Base-by-base conservation (phyloP, 1,284 basidiomycete species). In the Athelia sp. region DNA sequence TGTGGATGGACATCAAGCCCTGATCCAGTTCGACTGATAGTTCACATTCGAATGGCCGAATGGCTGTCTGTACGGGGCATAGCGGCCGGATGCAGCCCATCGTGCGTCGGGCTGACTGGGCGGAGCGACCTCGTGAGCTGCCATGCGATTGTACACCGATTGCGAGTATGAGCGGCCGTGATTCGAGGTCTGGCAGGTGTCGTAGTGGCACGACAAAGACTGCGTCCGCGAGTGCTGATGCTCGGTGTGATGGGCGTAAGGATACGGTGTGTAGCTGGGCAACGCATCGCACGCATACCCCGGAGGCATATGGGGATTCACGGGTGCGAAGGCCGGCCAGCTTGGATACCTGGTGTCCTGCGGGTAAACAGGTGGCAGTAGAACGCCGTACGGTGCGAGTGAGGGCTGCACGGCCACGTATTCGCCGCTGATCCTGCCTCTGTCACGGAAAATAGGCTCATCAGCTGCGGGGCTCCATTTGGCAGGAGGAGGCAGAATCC, bases 401-500 rank as follows among this genome's bases (percentile, higher is more conserved):
- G 75, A 56, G 29, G 86, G 74, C 54, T 83, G 85, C 21, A 84
- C 80, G 14, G 86, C 81, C 42, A 84, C 68, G 52, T 87, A 87
- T 42, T 81, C 75, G 2, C 75, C 76, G 50, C 69, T 77, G 40
- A 62, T 61, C 48, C 78, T 72, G 56, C 71, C 75, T 46, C 68
- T 67, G 49, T 76, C 72, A 36, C 78, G 76, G 38, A 78, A 64
- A 50, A 90, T 78, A 19, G 84, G 86, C 55, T 87, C 85, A 58
- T 89, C 87, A 14, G 75, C 84, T 10, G 79, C 76, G 45, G 87
- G 87, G 59, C 84, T 87, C 87, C 87, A 90, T 62, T 80, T 81
- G 6, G 87, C 82, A 17, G 87, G 87, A 14, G 88, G 84, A 43
- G 87, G 87, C 18, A 89, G 64, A 18, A 58, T 47, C 46, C 72